Evolutionary conservation across 2,329 filamentous ascomycete species (phyloP).

Genomic region (Chaetothyriales sp.): DNA sequence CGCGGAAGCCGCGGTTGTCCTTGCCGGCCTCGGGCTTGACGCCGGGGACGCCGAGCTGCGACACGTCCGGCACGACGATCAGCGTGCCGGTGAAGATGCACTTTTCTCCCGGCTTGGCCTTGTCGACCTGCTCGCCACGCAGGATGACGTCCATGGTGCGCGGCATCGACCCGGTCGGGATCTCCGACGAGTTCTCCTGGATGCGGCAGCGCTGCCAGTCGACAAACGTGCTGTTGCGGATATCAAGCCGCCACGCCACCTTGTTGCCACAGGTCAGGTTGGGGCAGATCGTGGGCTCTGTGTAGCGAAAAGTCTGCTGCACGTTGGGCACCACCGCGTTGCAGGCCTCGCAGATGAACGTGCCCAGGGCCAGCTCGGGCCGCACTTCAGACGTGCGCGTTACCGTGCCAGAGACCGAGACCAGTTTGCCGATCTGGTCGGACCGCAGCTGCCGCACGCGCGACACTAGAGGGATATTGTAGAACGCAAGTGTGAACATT

Average conservation of each 20-base stretch:
- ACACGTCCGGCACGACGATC: slow-evolving; percentile 94
- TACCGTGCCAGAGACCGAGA: slow-evolving; percentile 92
- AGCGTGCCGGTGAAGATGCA: slow-evolving; percentile 94
- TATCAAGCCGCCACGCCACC: slow-evolving; percentile 88
- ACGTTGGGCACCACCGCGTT: slow-evolving; percentile 73
- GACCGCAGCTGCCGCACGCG: slow-evolving; percentile 75
- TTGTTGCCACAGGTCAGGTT: slow-evolving; percentile 79
- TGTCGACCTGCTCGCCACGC: slow-evolving; percentile 91
- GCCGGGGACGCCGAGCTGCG: slow-evolving; percentile 81
- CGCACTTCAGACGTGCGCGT: slow-evolving; percentile 94
- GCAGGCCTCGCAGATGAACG: slow-evolving; percentile 82
- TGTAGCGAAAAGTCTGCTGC: slow-evolving; percentile 95
- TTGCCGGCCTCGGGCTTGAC: slow-evolving; percentile 67
- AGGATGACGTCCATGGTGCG: slow-evolving; percentile 94
- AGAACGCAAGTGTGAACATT: slow-evolving; percentile 82
- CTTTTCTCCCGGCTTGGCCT: slow-evolving; percentile 93
- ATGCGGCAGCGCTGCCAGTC: slow-evolving; percentile 99
- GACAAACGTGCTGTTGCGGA: slow-evolving; percentile 90
- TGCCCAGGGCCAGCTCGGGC: slow-evolving; percentile 80
- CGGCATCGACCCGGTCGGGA: slow-evolving; percentile 96
- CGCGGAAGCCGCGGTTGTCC: slow-evolving; percentile 62
- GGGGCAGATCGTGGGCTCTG: slow-evolving; percentile 88
- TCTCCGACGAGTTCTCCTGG: slow-evolving; percentile 96
- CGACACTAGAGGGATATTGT: slow-evolving; percentile 78
- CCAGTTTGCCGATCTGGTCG: slow-evolving; percentile 75